phyloP scores from a whole-genome alignment of 2,329 filamentous ascomycete species.

The Penicillium crustosum region DNA sequence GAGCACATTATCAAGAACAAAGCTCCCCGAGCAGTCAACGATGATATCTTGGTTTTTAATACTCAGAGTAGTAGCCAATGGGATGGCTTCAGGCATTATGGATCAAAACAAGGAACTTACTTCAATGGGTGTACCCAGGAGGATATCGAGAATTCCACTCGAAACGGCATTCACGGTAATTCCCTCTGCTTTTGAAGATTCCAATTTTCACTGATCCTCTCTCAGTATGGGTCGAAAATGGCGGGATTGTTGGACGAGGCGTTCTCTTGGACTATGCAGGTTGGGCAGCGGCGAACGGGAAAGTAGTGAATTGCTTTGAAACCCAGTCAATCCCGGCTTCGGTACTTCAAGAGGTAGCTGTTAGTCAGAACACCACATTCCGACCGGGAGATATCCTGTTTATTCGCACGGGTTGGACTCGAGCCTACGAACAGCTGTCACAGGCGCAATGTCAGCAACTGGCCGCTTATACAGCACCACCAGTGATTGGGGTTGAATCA shows the following conservation, averaged over 20 bases:
- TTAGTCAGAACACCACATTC: constrained; percentile 46
- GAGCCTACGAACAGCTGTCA: constrained; percentile 43
- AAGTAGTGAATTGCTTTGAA: constrained; percentile 43
- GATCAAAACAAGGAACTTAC: too few relatives aligned
- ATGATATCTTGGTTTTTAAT: too few relatives aligned
- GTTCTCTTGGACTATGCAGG: constrained; percentile 46
- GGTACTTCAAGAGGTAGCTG: constrained; percentile 47
- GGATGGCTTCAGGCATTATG: too few relatives aligned
- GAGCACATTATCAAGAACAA: too few relatives aligned
- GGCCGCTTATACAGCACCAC: constrained; percentile 30
- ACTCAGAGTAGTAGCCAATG: too few relatives aligned
- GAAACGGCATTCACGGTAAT: too few relatives aligned
- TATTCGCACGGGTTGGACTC: constrained; percentile 55
- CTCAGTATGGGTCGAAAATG: constrained; percentile 39
- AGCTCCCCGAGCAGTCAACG: too few relatives aligned
- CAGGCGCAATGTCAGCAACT: constrained; percentile 41
- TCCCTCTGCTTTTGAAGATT: background rate
- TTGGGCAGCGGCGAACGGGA: constrained; percentile 43
- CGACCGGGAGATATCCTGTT: constrained; percentile 57
- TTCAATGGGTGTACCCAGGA: too few relatives aligned
- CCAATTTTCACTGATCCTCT: background rate
- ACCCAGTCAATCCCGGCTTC: constrained; percentile 46
- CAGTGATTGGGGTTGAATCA: constrained; percentile 50
- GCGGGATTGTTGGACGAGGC: constrained; percentile 49
- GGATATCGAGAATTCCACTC: too few relatives aligned